Base-by-base conservation (phyloP, 805 yeast species). In the Vanderwaltozyma verrucispora region DNA sequence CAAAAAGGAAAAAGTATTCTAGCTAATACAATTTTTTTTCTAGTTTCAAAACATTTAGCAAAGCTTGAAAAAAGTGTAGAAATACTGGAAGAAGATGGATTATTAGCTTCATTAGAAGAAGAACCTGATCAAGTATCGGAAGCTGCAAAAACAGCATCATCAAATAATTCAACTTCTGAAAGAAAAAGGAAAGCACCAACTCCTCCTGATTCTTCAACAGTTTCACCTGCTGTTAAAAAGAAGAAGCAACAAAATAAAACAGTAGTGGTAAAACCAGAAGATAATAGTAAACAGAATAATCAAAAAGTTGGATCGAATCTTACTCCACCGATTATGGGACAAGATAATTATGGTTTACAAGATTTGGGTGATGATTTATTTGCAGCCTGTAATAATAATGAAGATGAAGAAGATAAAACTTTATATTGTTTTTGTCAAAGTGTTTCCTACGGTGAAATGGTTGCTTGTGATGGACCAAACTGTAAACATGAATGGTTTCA, bases 401-500 rank as follows among this genome's bases (percentile, higher is more conserved):
- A 55, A 24, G 69, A 67, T 20, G 79, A 72, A 35, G 83, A 77
- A 40, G 86, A 79, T 43, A 77, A 75, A 40, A 80, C 75, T 35
- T 48, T 75, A 36, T 89, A 89, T 58, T 89, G 98, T 59, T 82
- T 83, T 63, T 89, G 98, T 55, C 94, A 86, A 54, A 86, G 88
- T 48, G 94, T 83, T 0, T 87, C 96, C 0, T 85, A 80, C 61
- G 98, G 98, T 18, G 85, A 80, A 50, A 89, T 89, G 98, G 85
- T 89, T 47, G 96, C 92, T 0, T 89, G 98, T 62, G 98, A 89
- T 56, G 83, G 86, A 45, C 81, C 80, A 18, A 77, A 80, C 49
- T 92, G 98, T 65, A 75, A 77, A 53, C 77, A 69, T 46, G 96
- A 86, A 56, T 89, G 97, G 97, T 89, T 89, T 63, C 98, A 92